Percentiles rank a stretch among this genome's conserved stretches.
Evolutionary conservation across 352 stramenopile genomes (phyloP).

Genomic region (Pythium periplocum): DNA sequence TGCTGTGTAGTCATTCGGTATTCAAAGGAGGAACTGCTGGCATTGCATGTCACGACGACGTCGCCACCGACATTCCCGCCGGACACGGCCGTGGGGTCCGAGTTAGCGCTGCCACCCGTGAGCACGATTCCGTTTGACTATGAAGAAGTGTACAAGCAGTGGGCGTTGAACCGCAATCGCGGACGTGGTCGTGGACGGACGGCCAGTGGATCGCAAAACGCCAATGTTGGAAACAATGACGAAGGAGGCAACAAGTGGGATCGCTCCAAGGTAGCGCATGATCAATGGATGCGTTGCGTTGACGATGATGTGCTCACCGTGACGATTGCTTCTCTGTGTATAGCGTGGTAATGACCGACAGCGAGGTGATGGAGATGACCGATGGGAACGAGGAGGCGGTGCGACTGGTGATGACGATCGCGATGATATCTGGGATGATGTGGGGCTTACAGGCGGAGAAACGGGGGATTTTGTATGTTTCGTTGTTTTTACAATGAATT

Average conservation of each 20-base stretch:
- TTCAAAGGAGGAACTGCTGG: conserved; percentile 72
- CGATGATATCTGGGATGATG: conserved; percentile 79
- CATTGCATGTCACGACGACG: conserved; percentile 54
- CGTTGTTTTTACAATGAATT: not conserved
- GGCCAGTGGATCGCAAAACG: conserved; percentile 19
- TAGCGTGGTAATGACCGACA: conserved; percentile 24
- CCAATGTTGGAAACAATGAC: conserved; percentile 13
- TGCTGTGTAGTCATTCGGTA: conserved; percentile 58
- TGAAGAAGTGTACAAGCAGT: conserved; percentile 87
- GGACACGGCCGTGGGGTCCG: conserved; percentile 62
- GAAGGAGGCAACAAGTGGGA: conserved; percentile 29
- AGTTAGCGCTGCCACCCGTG: conserved; percentile 63
- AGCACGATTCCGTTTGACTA: conserved; percentile 79
- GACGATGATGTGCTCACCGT: too few species aligned
- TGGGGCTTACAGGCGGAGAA: conserved; percentile 24
- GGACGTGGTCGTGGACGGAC: conserved; percentile 67
- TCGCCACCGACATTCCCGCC: conserved; percentile 45
- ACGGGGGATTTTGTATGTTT: conserved; percentile 16
- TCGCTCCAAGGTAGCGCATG: conserved; percentile 29
- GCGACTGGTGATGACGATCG: conserved; percentile 24
- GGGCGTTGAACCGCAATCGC: conserved; percentile 74
- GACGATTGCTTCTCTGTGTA: not conserved
- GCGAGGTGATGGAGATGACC: conserved; percentile 36
- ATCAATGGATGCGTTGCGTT: not conserved
- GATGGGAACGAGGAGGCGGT: conserved; percentile 53